Percentiles rank a stretch among this genome's conserved stretches.
These are phyloP conservation scores for Geranomyces michiganensis DNA, from an alignment of 192 early-diverging fungal species.

Conservation along the genomic window DNA sequence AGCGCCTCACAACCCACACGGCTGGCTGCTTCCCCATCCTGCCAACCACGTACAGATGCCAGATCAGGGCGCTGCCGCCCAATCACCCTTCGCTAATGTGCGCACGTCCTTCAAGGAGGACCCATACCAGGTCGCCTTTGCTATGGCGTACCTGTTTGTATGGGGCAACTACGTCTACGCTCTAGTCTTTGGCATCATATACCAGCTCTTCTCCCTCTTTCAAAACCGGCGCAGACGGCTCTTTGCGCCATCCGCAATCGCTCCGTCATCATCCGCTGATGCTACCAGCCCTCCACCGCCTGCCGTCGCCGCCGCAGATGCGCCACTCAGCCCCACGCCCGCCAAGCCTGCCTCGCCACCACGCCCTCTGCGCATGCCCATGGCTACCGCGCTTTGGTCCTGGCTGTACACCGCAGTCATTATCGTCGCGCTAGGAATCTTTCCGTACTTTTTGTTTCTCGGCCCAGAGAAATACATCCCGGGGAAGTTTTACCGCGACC, in stretches of 20 bases:
- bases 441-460: not conserved
- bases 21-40: too few relatives aligned
- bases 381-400: not conserved
- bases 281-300: not conserved
- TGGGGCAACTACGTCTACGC: constrained; percentile 10
- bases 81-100: too few relatives aligned
- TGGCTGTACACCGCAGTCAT: not conserved
- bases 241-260: not conserved
- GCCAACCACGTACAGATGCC: too few relatives aligned
- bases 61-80: too few relatives aligned
- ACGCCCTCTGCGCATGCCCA: not conserved
- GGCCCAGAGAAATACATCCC: not conserved
- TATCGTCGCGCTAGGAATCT: not conserved
- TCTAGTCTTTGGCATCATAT: not conserved
- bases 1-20: too few relatives aligned
- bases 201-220: not conserved
- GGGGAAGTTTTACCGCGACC: not conserved
- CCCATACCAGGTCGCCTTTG: not conserved
- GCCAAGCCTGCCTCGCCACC: not conserved
- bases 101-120: not conserved
- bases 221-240: not conserved
- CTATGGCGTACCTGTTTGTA: not conserved
- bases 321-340: not conserved
- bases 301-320: not conserved
- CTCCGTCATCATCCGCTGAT: not conserved